Evolutionary conservation across 2,329 filamentous ascomycete genomes (phyloP), one percentile per base, ranked within the genome.

Genomic region (Calcarisporium arbuscula): DNA sequence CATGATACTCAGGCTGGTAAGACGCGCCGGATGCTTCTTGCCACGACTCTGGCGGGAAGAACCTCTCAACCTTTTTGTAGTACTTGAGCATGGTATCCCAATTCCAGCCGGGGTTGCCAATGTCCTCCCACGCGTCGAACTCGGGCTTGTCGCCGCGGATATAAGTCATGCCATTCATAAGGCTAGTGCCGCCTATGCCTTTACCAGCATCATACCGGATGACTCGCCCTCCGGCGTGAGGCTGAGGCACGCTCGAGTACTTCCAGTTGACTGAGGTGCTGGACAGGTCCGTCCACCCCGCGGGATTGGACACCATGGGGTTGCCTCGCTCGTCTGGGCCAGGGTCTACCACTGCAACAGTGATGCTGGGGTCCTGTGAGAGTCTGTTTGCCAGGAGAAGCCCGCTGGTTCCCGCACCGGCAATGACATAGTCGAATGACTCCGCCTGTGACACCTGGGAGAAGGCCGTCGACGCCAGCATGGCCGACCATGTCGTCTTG

Each of bases 41-140:
- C 21, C 51, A 55, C 1, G 41, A 30, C 3, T 46, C 52, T 1
- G 65, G 64, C 0, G 45, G 28, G 1, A 52, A 50, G 25, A 62
- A 60, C 4, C 40, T 44, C 42, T 66, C 61, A 9, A 62, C 57
- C 46, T 64, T 62, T 20, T 61, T 65, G 44, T 67, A 65, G 41
- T 73, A 72, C 1, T 60, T 63, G 6, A 62, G 55, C 17, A 76
- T 48, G 5, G 52, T 45, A 1, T 64, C 48, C 60, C 64, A 70
- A 28, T 63, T 61, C 66, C 65, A 68, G 9, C 62, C 64, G 3
- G 49, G 34, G 35, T 66, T 68, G 2, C 64, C 65, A 3, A 68
- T 49, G 1, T 44, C 40, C 37, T 64, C 62, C 64, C 64, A 69
- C 5, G 57, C 58, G 35, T 68, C 59, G 26, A 65, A 58, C 32